Conservation (phyloP, 129 eudicot genomes). For the Saussurea involucrata region DNA sequence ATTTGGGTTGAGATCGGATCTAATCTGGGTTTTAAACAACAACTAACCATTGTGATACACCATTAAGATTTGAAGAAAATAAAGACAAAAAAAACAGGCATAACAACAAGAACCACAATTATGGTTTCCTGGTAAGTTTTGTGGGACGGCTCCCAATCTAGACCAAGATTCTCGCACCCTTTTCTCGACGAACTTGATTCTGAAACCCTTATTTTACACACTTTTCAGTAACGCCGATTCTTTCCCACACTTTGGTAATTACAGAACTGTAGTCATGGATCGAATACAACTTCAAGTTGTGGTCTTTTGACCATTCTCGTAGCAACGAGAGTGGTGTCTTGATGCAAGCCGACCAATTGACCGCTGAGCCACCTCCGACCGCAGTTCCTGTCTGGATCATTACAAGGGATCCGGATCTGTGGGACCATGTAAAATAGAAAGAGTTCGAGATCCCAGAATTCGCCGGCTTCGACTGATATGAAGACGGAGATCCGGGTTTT, state of each 20-base stretch:
- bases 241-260: conserved; percentile 50
- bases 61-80: too few species aligned
- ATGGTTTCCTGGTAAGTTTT: conserved; percentile 63
- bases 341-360: conserved; percentile 82
- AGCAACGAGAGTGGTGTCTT: conserved; percentile 53
- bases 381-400: conserved; percentile 61
- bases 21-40: too few species aligned
- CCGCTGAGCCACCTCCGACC: conserved; percentile 88
- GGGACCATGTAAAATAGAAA: too few species aligned
- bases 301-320: conserved; percentile 61
- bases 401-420: too few species aligned
- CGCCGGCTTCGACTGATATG: too few species aligned
- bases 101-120: conserved; percentile 81
- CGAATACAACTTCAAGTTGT: conserved; percentile 38
- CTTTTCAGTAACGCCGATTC: conserved; percentile 63
- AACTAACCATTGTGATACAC: too few species aligned
- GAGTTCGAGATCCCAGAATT: too few species aligned
- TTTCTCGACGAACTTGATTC: conserved; percentile 68
- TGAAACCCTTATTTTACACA: conserved; percentile 72
- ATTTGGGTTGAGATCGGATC: too few species aligned
- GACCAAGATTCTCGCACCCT: conserved; percentile 83
- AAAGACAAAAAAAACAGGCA: conserved; percentile 36
- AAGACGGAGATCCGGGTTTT: too few species aligned
- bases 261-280: conserved; percentile 45
- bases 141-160: conserved; percentile 47